Base-by-base conservation (phyloP, 306 rosid genomes). In the Dryas alaskensis region DNA sequence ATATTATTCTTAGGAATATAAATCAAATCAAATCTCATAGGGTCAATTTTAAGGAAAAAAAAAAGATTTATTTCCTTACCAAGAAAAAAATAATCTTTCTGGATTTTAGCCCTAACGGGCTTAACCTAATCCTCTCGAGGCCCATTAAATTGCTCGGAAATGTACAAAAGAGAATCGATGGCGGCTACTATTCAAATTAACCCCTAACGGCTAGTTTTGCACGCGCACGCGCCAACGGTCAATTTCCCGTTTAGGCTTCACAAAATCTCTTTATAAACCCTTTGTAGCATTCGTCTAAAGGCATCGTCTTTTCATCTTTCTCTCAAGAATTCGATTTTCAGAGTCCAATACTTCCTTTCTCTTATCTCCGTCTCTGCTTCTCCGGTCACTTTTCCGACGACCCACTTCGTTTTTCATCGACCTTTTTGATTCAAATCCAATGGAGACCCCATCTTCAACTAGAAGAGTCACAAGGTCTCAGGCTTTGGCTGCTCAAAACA, bases 381-480 rank as follows among this genome's bases (percentile, higher is more conserved):
- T 7, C 47, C 5, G 16, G 5, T 73, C 72, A 17, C 5, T 73
- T 51, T 67, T 43, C 55, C 37, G 60, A 8, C 59, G 10, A 72
- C 54, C 63, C 44, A 7, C n/a, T 16, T 1, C 75, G 27, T 10
- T 59, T 59, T n/a, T 44, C 54, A 5, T 49, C 27, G 51, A 67
- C 11, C 7, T 53, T 65, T 59, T 75, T 48, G 19, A 60, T 51
- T 65, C 79, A 27, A 1, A 75, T 74, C 66, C 84, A 19, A 93
- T 95, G 99, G 98, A 95, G 72, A 95, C 97, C 62, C 99, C 99
- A 44, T 88, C 91, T 9, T 94, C 99, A 3, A 65, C 87, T 65
- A 86, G 90, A 81, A 86, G 96, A 65, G 81, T 92, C 74, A 90
- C 99, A 40, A 84, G 98, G 79, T 90, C 97, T 0, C 92, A 84